Percentiles rank a stretch among this genome's conserved stretches.
Evolutionary conservation across 495 filamentous ascomycete genomes (phyloP).

Genomic region (Xylaria telfairii): DNA sequence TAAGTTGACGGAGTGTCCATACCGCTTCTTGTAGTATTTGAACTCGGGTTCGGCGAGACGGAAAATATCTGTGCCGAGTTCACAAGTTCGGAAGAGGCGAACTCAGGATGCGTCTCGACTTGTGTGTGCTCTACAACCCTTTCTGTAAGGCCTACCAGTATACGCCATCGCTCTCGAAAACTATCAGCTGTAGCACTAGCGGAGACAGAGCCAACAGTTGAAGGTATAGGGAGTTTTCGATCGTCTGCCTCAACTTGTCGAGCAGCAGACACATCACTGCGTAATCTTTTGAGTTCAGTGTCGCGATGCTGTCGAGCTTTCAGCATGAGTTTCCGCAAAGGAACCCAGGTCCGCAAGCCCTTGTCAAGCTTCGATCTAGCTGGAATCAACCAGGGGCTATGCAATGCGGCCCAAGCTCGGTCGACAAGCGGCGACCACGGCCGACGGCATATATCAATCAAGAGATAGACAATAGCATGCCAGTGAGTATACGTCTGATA

Average conservation of each 20-base stretch:
- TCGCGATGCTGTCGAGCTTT: slow-evolving; percentile 56
- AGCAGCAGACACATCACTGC: slow-evolving; percentile 38
- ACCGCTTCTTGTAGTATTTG: background rate
- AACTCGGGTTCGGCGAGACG: slow-evolving; percentile 22
- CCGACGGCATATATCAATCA: slow-evolving; percentile 58
- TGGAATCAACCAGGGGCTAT: slow-evolving; percentile 55
- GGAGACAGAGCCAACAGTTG: slow-evolving; percentile 43
- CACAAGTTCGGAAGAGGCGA: background rate
- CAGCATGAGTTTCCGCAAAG: slow-evolving; percentile 57
- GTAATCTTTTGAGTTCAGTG: slow-evolving; percentile 47
- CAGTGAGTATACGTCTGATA: slow-evolving; percentile 67
- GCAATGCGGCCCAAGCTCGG: slow-evolving; percentile 60
- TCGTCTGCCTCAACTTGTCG: slow-evolving; percentile 43
- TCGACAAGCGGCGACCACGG: slow-evolving; percentile 58
- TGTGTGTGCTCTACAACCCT: background rate
- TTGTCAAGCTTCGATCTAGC: slow-evolving; percentile 44
- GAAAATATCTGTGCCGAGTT: slow-evolving; percentile 17
- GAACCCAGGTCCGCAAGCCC: slow-evolving; percentile 57
- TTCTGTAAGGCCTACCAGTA: slow-evolving; percentile 33
- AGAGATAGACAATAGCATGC: slow-evolving; percentile 60
- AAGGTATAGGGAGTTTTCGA: slow-evolving; percentile 36
- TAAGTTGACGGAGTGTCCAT: background rate
- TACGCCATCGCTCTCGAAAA: slow-evolving; percentile 49
- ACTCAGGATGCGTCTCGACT: background rate
- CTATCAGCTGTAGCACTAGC: slow-evolving; percentile 31